These are phyloP conservation scores for Neurospora cerealis DNA, from an alignment of 495 filamentous ascomycete genomes.

Conservation along the genomic window DNA sequence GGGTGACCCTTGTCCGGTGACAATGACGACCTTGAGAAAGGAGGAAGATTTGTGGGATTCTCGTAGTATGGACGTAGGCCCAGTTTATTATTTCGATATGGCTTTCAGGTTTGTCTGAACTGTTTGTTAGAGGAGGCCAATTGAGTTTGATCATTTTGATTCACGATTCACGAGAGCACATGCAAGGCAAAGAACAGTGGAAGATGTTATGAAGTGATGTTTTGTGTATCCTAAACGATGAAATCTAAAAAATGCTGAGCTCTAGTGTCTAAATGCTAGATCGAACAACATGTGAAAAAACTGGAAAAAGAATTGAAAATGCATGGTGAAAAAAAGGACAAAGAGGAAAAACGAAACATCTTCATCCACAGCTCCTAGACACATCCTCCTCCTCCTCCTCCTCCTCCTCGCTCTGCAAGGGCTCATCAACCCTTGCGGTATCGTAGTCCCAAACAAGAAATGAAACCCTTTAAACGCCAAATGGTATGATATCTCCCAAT, in stretches of 20 bases:
- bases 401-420: not conserved
- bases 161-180: no score
- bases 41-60: not conserved
- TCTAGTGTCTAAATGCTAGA: not conserved
- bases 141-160: no score
- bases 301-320: not conserved
- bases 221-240: not conserved
- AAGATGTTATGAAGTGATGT: not conserved
- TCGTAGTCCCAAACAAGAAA: not conserved
- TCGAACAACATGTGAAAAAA: not conserved
- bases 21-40: not conserved
- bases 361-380: not conserved
- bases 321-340: not conserved
- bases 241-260: not conserved
- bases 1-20: not conserved
- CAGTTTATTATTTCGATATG: not conserved
- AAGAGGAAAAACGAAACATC: not conserved
- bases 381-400: not conserved
- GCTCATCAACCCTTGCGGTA: not conserved
- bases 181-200: not conserved
- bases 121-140: not conserved
- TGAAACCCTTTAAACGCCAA: not conserved
- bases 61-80: not conserved
- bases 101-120: not conserved
- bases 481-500: not conserved